phyloP scores from a whole-genome alignment of 495 filamentous ascomycete species.

The Tuber melanosporum region DNA sequence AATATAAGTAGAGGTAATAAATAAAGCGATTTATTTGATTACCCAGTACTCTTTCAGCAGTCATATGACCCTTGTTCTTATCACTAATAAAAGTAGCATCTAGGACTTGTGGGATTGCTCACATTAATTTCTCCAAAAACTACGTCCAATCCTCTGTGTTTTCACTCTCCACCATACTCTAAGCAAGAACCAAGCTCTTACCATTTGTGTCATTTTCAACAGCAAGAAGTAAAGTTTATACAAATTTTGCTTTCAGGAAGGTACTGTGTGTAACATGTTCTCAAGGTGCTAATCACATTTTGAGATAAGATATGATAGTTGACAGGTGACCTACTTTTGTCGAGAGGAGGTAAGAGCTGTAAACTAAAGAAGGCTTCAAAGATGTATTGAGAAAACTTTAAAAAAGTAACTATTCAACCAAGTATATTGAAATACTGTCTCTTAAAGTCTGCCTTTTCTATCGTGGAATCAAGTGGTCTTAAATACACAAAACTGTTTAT shows the following conservation, averaged over 20 bases:
- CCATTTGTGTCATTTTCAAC: slow-evolving; percentile 20
- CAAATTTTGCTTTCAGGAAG: slow-evolving; percentile 22
- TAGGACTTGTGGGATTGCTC: slow-evolving; percentile 5
- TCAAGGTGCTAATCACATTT: too few relatives aligned
- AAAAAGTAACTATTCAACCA: too few relatives aligned
- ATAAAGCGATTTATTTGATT: background rate
- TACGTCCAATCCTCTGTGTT: slow-evolving; percentile 15
- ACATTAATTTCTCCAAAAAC: slow-evolving; percentile 7
- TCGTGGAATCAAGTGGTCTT: too few relatives aligned
- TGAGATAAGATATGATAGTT: too few relatives aligned
- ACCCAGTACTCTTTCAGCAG: slow-evolving; percentile 1
- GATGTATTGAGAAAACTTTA: too few relatives aligned
- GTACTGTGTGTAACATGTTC: too few relatives aligned
- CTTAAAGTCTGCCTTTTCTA: too few relatives aligned
- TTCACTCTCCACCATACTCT: slow-evolving; percentile 19
- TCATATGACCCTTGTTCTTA: background rate
- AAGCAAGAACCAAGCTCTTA: slow-evolving; percentile 9
- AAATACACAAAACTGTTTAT: too few relatives aligned
- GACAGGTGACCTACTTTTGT: too few relatives aligned
- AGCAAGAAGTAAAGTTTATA: slow-evolving; percentile 14
- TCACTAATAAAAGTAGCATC: slow-evolving; percentile 4
- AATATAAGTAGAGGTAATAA: slow-evolving; percentile 7
- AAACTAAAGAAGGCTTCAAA: too few relatives aligned
- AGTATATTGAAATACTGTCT: too few relatives aligned
- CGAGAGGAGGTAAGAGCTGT: too few relatives aligned